Conservation (phyloP, 2,329 filamentous ascomycete genomes). For the Coniosporium tulheliwenetii region DNA sequence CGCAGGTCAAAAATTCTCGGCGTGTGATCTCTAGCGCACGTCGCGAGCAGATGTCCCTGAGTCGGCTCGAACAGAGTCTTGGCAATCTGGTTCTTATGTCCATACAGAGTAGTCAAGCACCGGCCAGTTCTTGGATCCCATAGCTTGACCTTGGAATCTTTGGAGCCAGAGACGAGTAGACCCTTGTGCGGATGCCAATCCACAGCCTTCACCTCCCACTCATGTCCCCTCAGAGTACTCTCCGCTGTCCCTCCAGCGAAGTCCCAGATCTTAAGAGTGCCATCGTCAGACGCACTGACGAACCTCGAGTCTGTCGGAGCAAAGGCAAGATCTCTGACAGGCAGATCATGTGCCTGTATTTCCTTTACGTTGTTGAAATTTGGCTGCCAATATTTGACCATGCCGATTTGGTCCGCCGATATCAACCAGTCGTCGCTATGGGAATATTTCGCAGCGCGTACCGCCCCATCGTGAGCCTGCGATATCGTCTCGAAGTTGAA, state of each 20-base stretch:
- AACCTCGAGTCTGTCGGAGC: conserved; percentile 92
- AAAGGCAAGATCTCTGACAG: conserved; percentile 83
- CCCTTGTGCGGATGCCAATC: conserved; percentile 98
- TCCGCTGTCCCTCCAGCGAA: conserved; percentile 79
- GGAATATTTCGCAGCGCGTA: conserved; percentile 72
- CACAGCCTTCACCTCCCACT: conserved; percentile 93
- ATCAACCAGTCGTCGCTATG: conserved; percentile 95
- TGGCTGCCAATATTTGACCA: conserved; percentile 97
- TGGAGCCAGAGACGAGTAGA: conserved; percentile 85
- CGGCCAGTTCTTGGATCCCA: conserved; percentile 92
- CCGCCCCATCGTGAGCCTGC: conserved; percentile 71
- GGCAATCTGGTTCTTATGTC: conserved; percentile 93
- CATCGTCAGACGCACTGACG: conserved; percentile 89
- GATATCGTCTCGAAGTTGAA: conserved; percentile 97
- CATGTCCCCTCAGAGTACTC: conserved; percentile 75
- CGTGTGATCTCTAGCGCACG: conserved; percentile 83
- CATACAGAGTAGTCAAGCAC: conserved; percentile 84
- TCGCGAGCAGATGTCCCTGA: conserved; percentile 72
- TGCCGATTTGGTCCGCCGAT: conserved; percentile 85
- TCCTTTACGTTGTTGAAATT: conserved; percentile 99
- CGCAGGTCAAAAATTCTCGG: conserved; percentile 87
- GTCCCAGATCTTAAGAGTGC: conserved; percentile 86
- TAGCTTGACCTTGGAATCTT: conserved; percentile 92
- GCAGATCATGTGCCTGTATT: conserved; percentile 77
- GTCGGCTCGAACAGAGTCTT: conserved; percentile 82